Percentiles rank a stretch among this genome's conserved stretches.
Conservation (phyloP, 257 asterid genomes). For the Fraxinus excelsior region DNA sequence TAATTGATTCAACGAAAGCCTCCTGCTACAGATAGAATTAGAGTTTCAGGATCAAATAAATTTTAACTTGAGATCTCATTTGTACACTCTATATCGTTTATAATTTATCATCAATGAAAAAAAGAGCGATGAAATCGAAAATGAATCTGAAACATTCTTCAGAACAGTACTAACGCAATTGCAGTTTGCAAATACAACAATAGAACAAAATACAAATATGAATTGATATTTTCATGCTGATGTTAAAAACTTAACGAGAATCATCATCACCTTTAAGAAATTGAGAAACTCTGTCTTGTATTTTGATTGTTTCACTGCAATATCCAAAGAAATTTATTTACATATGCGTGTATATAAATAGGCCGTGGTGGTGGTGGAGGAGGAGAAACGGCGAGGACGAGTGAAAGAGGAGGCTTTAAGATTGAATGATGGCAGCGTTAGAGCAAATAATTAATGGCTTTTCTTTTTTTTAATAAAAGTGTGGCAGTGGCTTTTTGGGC, state of each 20-base stretch:
- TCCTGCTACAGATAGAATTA: too few relatives aligned
- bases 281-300: neutral
- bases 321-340: neutral
- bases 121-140: slow-evolving; percentile 16
- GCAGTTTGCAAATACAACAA: neutral
- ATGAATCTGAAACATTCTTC: neutral
- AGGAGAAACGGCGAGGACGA: slow-evolving; percentile 22
- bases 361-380: slow-evolving; percentile 8
- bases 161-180: neutral
- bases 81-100: neutral
- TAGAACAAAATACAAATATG: neutral
- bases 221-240: neutral
- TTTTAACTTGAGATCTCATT: neutral
- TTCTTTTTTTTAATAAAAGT: neutral
- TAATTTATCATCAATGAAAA: neutral
- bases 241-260: neutral
- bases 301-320: slow-evolving; percentile 20
- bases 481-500: neutral
- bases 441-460: slow-evolving; percentile 1
- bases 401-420: slow-evolving; percentile 36
- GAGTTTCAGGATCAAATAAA: neutral
- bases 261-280: slow-evolving; percentile 24
- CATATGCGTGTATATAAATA: neutral
- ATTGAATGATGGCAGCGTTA: neutral
- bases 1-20: too few relatives aligned